phyloP scores from a whole-genome alignment of 208 protist genomes.

The Leishmania aethiopica region DNA sequence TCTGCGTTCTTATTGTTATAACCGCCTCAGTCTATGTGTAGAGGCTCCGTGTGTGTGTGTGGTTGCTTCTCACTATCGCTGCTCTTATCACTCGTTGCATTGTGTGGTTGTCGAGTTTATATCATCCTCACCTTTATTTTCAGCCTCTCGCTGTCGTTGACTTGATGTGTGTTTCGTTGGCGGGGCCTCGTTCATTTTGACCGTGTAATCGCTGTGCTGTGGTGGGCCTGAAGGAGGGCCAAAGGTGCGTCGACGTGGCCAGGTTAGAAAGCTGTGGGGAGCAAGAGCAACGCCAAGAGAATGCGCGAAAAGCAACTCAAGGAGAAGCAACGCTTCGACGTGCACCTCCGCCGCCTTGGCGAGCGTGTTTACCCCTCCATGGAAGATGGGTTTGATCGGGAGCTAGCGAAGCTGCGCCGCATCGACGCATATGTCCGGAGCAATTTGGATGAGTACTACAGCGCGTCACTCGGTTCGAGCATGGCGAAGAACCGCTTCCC shows the following conservation, averaged over 20 bases:
- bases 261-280: background rate
- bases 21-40: background rate
- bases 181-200: background rate
- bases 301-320: slow-evolving; percentile 41
- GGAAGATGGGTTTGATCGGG: slow-evolving; percentile 67
- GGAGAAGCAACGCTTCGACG: slow-evolving; percentile 42
- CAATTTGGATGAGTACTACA: slow-evolving; percentile 80
- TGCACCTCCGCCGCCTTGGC: slow-evolving; percentile 23
- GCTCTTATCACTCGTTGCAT: background rate
- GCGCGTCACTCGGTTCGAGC: slow-evolving; percentile 59
- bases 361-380: slow-evolving; percentile 35
- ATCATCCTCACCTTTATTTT: background rate
- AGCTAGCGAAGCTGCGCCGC: slow-evolving; percentile 52
- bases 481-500: slow-evolving; percentile 78
- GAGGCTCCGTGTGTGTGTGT: background rate
- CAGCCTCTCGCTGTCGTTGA: background rate
- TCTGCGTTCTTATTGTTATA: background rate
- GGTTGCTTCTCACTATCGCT: background rate
- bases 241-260: background rate
- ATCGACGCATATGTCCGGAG: slow-evolving; percentile 63
- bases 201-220: background rate
- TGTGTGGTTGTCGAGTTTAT: background rate
- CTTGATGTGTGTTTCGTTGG: background rate
- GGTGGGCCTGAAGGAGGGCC: background rate
- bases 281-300: background rate